Base-by-base conservation (phyloP, 768 basidiomycete species). In the Boletus sp. region DNA sequence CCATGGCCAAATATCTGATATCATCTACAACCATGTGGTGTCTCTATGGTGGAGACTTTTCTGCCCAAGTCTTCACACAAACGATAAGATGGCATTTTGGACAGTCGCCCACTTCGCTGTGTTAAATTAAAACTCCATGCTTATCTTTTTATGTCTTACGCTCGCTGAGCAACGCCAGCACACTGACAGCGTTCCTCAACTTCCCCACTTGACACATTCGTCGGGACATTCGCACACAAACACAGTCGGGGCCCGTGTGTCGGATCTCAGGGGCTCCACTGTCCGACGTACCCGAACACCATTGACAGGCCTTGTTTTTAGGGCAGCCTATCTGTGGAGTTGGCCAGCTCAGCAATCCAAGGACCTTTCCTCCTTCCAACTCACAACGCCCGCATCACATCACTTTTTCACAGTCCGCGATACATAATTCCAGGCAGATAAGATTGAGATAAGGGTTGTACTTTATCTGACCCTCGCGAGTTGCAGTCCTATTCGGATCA, bases 341-440 rank as follows among this genome's bases (percentile, higher is more conserved):
- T 50, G 18, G 35, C 30, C 48, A 59, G 17, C 44, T 45, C 60
- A n/a, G 33, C 40, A 29, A 41, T 24, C 11, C 37, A 56, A 35
- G 8, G 49, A 11, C 41, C 14, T 35, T 42, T 47, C 30, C 1
- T n/a, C 30, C 24, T 24, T 24, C 24, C 18, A 29, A 7, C 14
- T 18, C 39, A 17, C 37, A 10, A 41, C 20, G 40, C 37, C 32
- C 29, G 4, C 55, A 48, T 35, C 18, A 28, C 29, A 37, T 37
- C 24, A 36, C 32, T 24, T 7, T 44, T 61, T 61, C 46, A 20
- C 24, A 41, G 47, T 61, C 60, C 56, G 50, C 55, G 50, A 61
- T 30, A 36, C 41, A 39, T 24, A 18, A 18, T 6, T 29, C 1
- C 14, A 37, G 10, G n/a, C 41, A 29, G 24, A 55, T 49, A 33